Conservation (phyloP, 2,329 filamentous ascomycete genomes). For the Talaromyces marneffei region DNA sequence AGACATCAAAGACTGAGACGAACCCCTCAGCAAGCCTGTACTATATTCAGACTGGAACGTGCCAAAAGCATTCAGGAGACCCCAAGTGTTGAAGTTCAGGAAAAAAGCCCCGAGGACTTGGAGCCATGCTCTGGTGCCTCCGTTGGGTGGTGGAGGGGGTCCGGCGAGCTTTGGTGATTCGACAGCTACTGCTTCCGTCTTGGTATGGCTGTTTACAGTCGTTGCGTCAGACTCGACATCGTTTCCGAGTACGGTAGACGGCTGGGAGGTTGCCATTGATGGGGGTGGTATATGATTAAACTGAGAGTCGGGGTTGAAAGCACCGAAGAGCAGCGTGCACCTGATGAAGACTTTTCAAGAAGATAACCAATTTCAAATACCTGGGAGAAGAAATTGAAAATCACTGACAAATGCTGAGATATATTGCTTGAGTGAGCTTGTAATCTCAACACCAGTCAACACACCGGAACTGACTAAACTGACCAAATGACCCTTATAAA, state of each 20-base stretch:
- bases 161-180: conserved; percentile 12
- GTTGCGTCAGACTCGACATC: not conserved
- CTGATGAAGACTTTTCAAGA: no score
- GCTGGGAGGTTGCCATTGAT: not conserved
- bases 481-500: not conserved
- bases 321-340: not conserved
- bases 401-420: not conserved
- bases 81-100: conserved; percentile 34
- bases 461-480: not conserved
- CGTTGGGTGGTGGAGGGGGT: conserved; percentile 21
- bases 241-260: not conserved
- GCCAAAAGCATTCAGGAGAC: conserved; percentile 44
- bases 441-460: not conserved
- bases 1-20: conserved; percentile 35
- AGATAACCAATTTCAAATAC: no score
- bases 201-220: not conserved
- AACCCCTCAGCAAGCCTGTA: conserved; percentile 30
- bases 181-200: not conserved
- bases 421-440: not conserved
- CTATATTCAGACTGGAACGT: conserved; percentile 38
- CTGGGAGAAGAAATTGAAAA: not conserved
- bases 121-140: conserved; percentile 23
- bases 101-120: conserved; percentile 23
- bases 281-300: not conserved
- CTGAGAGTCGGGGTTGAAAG: not conserved